These are phyloP conservation scores for Hansenula anomala DNA, from an alignment of 1,139 yeast genomes.

Conservation along the genomic window DNA sequence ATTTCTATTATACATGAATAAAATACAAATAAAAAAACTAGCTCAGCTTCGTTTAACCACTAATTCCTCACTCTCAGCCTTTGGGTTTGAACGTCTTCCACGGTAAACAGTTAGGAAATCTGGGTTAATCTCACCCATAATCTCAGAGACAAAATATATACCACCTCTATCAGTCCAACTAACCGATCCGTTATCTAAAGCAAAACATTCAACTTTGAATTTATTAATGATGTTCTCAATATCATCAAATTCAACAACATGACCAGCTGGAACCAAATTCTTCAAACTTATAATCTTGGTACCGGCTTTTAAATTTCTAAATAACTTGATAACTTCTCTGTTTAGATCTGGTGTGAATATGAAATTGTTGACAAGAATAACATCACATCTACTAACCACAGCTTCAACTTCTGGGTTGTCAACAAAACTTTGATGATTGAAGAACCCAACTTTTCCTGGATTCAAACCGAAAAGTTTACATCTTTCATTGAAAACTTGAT, in stretches of 20 bases:
- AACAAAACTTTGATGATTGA: constrained; percentile 67
- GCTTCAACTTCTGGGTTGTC: constrained; percentile 52
- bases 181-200: constrained; percentile 67
- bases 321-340: constrained; percentile 59
- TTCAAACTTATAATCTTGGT: constrained; percentile 75
- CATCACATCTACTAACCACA: constrained; percentile 59
- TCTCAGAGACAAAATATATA: constrained; percentile 73
- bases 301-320: constrained; percentile 64
- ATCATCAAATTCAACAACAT: constrained; percentile 47
- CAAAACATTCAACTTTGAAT: constrained; percentile 57
- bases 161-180: constrained; percentile 92
- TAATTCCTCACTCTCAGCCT: no score
- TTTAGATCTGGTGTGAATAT: constrained; percentile 74
- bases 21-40: no score
- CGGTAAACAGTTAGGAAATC: constrained; percentile 14
- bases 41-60: constrained; percentile 19
- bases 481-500: constrained; percentile 51
- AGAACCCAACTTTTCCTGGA: constrained; percentile 51
- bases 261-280: constrained; percentile 58
- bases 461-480: constrained; percentile 59
- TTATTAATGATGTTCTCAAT: constrained; percentile 61
- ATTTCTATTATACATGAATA: background rate
- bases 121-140: constrained; percentile 40
- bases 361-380: constrained; percentile 76
- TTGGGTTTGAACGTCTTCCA: no score